Evolutionary conservation across 2,329 filamentous ascomycete genomes (phyloP).

Genomic region (Allantophomopsis cytisporea): DNA sequence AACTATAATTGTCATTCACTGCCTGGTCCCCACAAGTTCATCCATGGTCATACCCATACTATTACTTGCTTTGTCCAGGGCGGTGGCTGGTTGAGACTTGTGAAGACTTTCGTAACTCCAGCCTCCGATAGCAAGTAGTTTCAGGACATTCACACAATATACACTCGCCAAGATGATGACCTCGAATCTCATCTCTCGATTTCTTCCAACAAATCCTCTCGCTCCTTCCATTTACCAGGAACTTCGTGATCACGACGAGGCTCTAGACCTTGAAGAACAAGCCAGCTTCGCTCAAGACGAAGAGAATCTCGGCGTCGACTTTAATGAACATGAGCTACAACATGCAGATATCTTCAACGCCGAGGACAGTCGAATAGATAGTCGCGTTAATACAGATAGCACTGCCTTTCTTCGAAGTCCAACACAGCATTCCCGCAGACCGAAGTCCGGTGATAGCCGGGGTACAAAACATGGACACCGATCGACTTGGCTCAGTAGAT

Average conservation of each 20-base stretch:
- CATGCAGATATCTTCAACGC: conserved; percentile 16
- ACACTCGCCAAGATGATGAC: conserved; percentile 12
- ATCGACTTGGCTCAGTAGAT: conserved; percentile 15
- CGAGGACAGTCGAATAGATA: conserved; percentile 16
- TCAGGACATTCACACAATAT: no score
- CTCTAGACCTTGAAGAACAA: conserved; percentile 17
- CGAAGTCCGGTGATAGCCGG: conserved; percentile 1
- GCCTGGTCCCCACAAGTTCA: no score
- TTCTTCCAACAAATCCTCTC: conserved; percentile 15
- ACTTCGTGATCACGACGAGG: conserved; percentile 16
- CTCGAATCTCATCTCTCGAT: conserved; percentile 18
- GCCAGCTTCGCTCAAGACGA: conserved; percentile 18
- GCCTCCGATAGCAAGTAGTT: no score
- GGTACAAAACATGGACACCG: conserved; percentile 2
- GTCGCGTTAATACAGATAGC: conserved; percentile 16
- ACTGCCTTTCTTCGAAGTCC: conserved; percentile 14
- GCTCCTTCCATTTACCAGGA: conserved; percentile 21
- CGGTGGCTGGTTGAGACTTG: no score
- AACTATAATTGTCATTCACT: no score
- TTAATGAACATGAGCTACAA: conserved; percentile 17
- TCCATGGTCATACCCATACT: no score
- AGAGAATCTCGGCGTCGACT: conserved; percentile 14
- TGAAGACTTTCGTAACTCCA: no score
- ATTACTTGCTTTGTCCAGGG: no score
- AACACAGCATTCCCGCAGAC: conserved; percentile 4